Evolutionary conservation across 78 protist species (phyloP).

Genomic region (Dictyostelium purpureum): DNA sequence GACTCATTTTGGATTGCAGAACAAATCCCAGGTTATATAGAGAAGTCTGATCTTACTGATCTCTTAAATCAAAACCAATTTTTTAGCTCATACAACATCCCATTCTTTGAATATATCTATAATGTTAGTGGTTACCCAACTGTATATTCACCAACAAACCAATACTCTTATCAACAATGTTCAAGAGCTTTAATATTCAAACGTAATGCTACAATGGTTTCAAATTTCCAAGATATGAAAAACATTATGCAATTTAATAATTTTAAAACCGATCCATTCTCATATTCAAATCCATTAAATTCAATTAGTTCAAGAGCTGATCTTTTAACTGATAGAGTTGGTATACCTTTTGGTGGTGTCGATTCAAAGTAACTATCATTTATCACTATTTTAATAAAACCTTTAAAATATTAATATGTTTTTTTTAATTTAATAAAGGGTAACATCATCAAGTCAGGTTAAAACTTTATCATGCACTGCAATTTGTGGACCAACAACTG

Average conservation of each 20-base stretch:
- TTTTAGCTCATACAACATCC: conserved; percentile 92
- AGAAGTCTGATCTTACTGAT: conserved; percentile 60
- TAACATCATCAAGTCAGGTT: background rate
- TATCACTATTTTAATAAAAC: background rate
- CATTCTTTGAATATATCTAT: conserved; percentile 75
- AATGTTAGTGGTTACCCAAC: conserved; percentile 67
- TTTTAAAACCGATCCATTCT: conserved; percentile 81
- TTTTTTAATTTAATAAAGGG: too few species aligned
- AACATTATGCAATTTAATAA: conserved; percentile 86
- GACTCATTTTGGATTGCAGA: conserved; percentile 85
- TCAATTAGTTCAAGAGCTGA: conserved; percentile 85
- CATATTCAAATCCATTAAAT: conserved; percentile 76
- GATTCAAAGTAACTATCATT: conserved; percentile 10
- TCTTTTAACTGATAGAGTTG: conserved; percentile 41
- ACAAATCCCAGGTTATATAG: conserved; percentile 90
- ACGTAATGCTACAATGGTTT: background rate
- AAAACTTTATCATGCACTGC: background rate
- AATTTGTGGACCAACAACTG: conserved; percentile 57
- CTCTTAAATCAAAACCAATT: conserved; percentile 58
- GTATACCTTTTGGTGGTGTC: conserved; percentile 51
- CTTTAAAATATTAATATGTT: background rate
- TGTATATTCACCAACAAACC: background rate
- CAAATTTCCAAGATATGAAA: conserved; percentile 51
- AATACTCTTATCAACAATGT: conserved; percentile 55
- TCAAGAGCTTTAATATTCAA: conserved; percentile 73